These are phyloP conservation scores for Oropetium thomaeum DNA, from an alignment of 176 grass and related monocot species.

Conservation along the genomic window DNA sequence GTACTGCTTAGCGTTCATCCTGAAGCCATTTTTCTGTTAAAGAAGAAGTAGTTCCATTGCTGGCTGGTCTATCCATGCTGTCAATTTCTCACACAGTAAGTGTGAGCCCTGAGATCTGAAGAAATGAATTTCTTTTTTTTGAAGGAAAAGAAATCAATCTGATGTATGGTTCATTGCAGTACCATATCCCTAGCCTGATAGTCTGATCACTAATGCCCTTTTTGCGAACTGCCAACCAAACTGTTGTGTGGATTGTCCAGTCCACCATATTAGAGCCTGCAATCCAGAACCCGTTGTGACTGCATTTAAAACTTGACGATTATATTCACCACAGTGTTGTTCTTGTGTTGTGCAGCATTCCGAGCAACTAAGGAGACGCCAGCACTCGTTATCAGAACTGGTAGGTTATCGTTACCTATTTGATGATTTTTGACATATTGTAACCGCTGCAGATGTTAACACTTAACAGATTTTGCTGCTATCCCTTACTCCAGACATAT, in stretches of 20 bases:
- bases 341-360: slow-evolving; percentile 34
- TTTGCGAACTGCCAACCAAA: background rate
- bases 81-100: background rate
- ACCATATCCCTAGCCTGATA: background rate
- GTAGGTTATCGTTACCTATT: background rate
- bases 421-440: background rate
- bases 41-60: background rate
- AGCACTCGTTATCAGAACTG: slow-evolving; percentile 42
- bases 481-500: slow-evolving; percentile 46
- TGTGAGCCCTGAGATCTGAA: background rate
- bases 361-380: slow-evolving; percentile 47
- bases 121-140: too few relatives aligned
- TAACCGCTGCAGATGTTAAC: background rate
- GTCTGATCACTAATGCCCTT: background rate
- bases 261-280: background rate
- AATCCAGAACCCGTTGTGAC: background rate
- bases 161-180: background rate
- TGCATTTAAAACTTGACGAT: background rate
- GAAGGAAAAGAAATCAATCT: too few relatives aligned
- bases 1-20: background rate
- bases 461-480: background rate
- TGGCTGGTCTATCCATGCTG: background rate
- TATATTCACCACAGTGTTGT: background rate
- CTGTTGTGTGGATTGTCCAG: background rate
- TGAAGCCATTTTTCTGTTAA: background rate